phyloP scores from a whole-genome alignment of 176 grass and related monocot species.

The Avena sativa region DNA sequence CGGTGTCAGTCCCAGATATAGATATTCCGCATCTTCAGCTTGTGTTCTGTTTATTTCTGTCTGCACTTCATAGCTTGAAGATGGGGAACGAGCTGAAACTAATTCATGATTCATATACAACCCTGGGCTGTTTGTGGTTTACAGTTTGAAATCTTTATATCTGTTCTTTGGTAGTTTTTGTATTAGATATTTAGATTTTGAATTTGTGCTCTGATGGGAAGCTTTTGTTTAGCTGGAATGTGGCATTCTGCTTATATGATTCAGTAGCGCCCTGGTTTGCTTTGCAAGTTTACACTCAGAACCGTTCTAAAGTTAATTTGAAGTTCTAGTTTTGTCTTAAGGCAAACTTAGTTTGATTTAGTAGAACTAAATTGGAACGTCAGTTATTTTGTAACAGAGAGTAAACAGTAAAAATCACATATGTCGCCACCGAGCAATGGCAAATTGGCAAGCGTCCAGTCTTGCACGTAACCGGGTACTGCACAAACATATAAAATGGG shows the following conservation, averaged over 20 bases:
- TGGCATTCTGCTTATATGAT: background rate
- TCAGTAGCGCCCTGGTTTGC: background rate
- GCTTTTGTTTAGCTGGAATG: slow-evolving; percentile 6
- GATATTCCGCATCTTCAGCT: background rate
- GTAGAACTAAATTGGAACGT: no score
- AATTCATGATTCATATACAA: background rate
- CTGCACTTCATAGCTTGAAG: background rate
- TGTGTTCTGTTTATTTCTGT: slow-evolving; percentile 14
- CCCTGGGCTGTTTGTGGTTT: background rate
- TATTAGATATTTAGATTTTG: background rate
- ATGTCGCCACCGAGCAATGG: background rate
- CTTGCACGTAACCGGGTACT: background rate
- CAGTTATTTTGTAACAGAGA: no score
- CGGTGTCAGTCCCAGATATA: background rate
- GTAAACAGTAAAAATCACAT: background rate
- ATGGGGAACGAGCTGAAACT: background rate
- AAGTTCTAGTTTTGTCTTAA: no score
- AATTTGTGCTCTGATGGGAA: background rate
- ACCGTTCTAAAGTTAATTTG: no score
- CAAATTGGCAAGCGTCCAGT: background rate
- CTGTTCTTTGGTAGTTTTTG: background rate
- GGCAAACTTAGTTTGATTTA: no score
- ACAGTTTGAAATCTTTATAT: background rate
- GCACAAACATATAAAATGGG: background rate
- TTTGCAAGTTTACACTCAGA: background rate